Conservation (phyloP, 805 yeast genomes). For the Candida ascalaphidarum region DNA sequence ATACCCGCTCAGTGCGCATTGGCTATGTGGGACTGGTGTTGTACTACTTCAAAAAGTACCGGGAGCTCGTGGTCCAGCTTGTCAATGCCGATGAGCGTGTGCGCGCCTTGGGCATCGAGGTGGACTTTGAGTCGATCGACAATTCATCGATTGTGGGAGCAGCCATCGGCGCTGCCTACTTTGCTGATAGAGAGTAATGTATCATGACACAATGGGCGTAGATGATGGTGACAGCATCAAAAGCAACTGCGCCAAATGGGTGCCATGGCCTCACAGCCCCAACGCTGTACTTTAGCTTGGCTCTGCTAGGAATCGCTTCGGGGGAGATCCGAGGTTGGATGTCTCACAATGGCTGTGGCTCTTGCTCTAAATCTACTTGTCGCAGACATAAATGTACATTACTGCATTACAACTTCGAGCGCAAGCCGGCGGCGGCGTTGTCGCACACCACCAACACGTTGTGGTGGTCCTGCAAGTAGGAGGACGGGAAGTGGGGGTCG, state of each 20-base stretch:
- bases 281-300: no score
- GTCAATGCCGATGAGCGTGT: slow-evolving; percentile 17
- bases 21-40: slow-evolving; percentile 48
- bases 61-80: slow-evolving; percentile 15
- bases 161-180: slow-evolving; percentile 41
- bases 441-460: slow-evolving; percentile 41
- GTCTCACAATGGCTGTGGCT: no score
- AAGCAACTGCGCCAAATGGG: no score
- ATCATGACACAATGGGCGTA: background rate
- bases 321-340: no score
- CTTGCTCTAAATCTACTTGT: no score
- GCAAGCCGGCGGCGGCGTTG: slow-evolving; percentile 35
- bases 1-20: slow-evolving; percentile 17
- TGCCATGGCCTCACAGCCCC: no score
- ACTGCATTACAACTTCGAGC: slow-evolving; percentile 25
- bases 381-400: no score
- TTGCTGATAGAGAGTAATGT: background rate
- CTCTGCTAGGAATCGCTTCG: no score
- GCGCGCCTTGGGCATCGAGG: slow-evolving; percentile 16
- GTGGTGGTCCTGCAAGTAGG: slow-evolving; percentile 39
- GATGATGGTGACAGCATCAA: no score
- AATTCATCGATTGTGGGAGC: slow-evolving; percentile 47
- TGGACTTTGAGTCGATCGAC: slow-evolving; percentile 31
- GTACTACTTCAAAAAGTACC: slow-evolving; percentile 31
- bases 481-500: slow-evolving; percentile 37